Percentiles rank a stretch among this genome's conserved stretches.
Evolutionary conservation across 805 yeast species (phyloP).

Genomic region (Candida ortonii): DNA sequence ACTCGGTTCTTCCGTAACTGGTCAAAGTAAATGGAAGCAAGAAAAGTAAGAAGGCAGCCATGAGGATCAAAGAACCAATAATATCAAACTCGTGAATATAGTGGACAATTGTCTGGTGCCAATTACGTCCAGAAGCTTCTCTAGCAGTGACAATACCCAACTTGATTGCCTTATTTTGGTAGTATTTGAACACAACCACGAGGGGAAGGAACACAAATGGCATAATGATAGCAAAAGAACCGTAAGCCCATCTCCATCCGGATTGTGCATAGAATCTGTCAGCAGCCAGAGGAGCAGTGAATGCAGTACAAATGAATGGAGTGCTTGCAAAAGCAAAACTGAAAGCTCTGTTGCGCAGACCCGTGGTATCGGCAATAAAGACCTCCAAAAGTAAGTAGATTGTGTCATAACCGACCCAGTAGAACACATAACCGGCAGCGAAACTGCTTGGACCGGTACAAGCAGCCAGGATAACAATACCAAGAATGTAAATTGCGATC

Average conservation of each 20-base stretch:
- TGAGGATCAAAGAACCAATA: slow-evolving; percentile 34
- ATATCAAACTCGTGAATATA: slow-evolving; percentile 36
- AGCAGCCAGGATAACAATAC: slow-evolving; percentile 29
- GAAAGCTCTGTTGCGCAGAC: slow-evolving; percentile 31
- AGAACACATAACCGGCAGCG: slow-evolving; percentile 33
- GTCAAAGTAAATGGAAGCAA: slow-evolving; percentile 39
- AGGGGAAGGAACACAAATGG: slow-evolving; percentile 37
- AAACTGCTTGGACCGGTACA: slow-evolving; percentile 27
- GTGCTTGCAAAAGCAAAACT: slow-evolving; percentile 29
- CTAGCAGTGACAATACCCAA: slow-evolving; percentile 21
- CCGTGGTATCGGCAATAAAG: slow-evolving; percentile 31
- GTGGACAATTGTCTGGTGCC: slow-evolving; percentile 16
- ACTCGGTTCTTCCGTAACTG: slow-evolving; percentile 30
- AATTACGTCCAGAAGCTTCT: slow-evolving; percentile 18
- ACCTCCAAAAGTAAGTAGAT: slow-evolving; percentile 28
- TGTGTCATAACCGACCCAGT: slow-evolving; percentile 31
- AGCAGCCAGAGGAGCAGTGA: slow-evolving; percentile 31
- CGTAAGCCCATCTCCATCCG: slow-evolving; percentile 56
- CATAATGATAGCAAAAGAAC: slow-evolving; percentile 45
- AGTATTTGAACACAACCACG: slow-evolving; percentile 26
- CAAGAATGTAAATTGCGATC: slow-evolving; percentile 22
- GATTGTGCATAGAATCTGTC: slow-evolving; percentile 39
- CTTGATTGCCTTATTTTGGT: slow-evolving; percentile 29
- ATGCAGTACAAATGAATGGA: slow-evolving; percentile 35
- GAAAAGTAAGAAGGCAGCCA: slow-evolving; percentile 34